Evolutionary conservation across 805 yeast species (phyloP), one percentile per base, ranked within the genome.

Genomic region (Suhomyces kilbournensis): DNA sequence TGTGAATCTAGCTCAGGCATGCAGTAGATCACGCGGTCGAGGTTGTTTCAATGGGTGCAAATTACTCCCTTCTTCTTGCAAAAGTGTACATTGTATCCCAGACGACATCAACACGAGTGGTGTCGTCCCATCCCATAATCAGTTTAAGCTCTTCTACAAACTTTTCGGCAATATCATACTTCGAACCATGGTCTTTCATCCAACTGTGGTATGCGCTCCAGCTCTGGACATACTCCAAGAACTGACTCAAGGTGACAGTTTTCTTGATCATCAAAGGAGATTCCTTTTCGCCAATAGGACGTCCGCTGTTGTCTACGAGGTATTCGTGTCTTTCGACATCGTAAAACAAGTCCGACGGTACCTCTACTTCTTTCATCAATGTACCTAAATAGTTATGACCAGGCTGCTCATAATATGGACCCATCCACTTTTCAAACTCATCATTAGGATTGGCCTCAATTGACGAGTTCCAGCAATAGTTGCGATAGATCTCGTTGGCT

Each of bases 71-170:
- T 49, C 63, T 70, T 40, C 67, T 62, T 2, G 83, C 81, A 60
- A 82, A 72, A 3, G 77, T 73, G 60, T 80, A 82, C 34, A 80
- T 78, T 0, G 89, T 81, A 2, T 79, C 80, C 81, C 84, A 83
- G 19, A 77, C 75, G 12, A 79, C 70, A n/a, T 71, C 71, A 20
- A 81, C 56, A 25, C 67, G 66, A 0, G 73, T 69, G n/a, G 69
- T 70, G 19, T 72, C 74, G 12, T 66, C 64, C 80, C 88, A 79
- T 3, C 79, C 79, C 51, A 79, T 69, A 14, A 60, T 62, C 12
- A 57, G 60, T 47, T 71, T 70, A 56, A 84, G 63, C 50, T 76
- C 80, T 7, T 71, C 69, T 35, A 79, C 66, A 53, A 79, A 74
- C 32, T 61, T 57, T 38, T 82, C 85, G 0, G 79, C 78, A 22